Evolutionary conservation across 2,329 filamentous ascomycete genomes (phyloP).

Genomic region (Hypoxylon sp.): DNA sequence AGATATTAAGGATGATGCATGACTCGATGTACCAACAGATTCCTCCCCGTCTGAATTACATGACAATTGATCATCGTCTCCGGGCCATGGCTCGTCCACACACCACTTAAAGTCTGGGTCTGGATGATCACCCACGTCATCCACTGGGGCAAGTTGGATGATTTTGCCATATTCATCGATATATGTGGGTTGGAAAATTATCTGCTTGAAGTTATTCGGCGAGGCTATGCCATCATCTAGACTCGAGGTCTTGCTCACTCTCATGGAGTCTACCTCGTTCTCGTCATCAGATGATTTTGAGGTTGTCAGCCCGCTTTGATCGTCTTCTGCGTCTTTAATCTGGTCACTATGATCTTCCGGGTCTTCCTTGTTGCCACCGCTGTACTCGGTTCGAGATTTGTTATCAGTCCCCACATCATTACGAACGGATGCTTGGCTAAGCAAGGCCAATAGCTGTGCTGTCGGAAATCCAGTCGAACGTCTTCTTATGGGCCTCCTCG

Average conservation of each 20-base stretch:
- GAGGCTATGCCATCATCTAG: too few species aligned
- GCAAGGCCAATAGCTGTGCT: background rate
- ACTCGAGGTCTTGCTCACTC: background rate
- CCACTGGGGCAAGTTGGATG: background rate
- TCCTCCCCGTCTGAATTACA: background rate
- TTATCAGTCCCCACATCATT: background rate
- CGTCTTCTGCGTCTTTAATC: background rate
- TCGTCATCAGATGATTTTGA: background rate
- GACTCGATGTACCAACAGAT: background rate
- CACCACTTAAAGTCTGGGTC: conserved; percentile 17
- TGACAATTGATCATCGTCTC: background rate
- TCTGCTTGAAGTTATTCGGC: background rate
- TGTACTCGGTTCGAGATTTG: background rate
- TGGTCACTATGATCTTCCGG: background rate
- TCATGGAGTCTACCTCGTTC: background rate
- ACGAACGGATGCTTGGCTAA: background rate
- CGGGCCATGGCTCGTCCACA: background rate
- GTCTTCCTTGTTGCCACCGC: background rate
- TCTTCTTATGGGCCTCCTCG: conserved; percentile 25
- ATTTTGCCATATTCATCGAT: background rate
- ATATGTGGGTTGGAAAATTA: background rate
- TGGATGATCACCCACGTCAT: background rate
- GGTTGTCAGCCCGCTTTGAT: background rate
- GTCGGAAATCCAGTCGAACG: conserved; percentile 31
- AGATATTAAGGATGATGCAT: background rate